These are phyloP conservation scores for Parastagonospora nodorum DNA, from an alignment of 2,329 filamentous ascomycete genomes.

Conservation along the genomic window DNA sequence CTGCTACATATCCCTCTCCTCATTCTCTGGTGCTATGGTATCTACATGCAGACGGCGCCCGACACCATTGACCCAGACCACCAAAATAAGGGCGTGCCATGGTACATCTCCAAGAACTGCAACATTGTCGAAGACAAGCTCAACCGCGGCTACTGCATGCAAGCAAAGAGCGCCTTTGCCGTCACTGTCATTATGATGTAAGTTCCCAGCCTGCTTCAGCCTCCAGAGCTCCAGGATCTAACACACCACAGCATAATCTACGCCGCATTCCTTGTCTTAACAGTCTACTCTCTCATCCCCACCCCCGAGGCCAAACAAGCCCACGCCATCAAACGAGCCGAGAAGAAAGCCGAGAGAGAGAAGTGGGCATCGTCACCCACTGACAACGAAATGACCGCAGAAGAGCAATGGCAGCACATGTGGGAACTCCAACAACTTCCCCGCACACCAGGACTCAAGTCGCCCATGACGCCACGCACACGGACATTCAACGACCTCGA, in stretches of 20 bases:
- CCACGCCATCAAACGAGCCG: constrained; percentile 32
- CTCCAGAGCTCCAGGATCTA: background rate
- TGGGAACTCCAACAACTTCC: constrained; percentile 49
- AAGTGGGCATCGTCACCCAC: constrained; percentile 37
- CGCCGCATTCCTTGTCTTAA: constrained; percentile 62
- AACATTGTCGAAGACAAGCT: constrained; percentile 61
- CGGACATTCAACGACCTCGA: constrained; percentile 37
- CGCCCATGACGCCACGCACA: constrained; percentile 42
- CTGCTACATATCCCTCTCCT: constrained; percentile 63
- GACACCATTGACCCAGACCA: constrained; percentile 71
- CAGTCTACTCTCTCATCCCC: constrained; percentile 61
- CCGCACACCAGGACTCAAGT: constrained; percentile 39
- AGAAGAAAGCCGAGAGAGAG: constrained; percentile 44
- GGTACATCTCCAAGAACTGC: constrained; percentile 78
- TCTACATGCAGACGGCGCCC: constrained; percentile 73
- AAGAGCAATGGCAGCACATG: constrained; percentile 50
- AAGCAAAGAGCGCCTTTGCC: constrained; percentile 71
- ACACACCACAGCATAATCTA: constrained; percentile 60
- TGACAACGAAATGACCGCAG: constrained; percentile 41
- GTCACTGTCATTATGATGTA: constrained; percentile 71
- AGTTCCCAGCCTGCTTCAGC: constrained; percentile 40
- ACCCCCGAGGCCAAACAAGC: constrained; percentile 35
- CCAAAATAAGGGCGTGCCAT: constrained; percentile 66
- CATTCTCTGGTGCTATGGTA: constrained; percentile 67
- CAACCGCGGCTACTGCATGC: constrained; percentile 63